phyloP scores from a whole-genome alignment of 805 yeast species.

The Grigorovia humatica region DNA sequence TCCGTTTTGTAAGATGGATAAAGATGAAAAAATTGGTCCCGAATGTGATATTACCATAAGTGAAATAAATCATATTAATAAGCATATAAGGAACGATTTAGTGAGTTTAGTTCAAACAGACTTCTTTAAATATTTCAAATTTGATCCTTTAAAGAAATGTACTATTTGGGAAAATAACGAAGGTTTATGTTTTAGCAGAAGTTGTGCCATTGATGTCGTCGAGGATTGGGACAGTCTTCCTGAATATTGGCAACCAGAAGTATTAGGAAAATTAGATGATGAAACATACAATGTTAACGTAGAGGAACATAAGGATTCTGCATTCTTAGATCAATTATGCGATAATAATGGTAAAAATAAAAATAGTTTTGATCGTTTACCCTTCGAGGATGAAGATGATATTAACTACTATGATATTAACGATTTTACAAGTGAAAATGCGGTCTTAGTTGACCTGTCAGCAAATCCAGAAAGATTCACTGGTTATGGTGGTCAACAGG shows the following conservation, averaged over 20 bases:
- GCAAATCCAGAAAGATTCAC: constrained; percentile 95
- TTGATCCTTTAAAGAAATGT: constrained; percentile 74
- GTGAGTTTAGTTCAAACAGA: constrained; percentile 53
- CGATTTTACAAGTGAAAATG: constrained; percentile 46
- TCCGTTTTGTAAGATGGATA: constrained; percentile 27
- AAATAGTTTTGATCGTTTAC: constrained; percentile 3
- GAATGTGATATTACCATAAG: constrained; percentile 34
- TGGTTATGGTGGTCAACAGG: constrained; percentile 89
- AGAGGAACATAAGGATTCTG: constrained; percentile 25
- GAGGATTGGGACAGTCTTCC: constrained; percentile 65
- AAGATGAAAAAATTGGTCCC: constrained; percentile 23
- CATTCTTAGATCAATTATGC: constrained; percentile 32
- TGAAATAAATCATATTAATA: constrained; percentile 44
- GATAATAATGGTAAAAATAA: constrained; percentile 13
- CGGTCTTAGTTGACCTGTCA: constrained; percentile 75
- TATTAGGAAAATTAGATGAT: constrained; percentile 35
- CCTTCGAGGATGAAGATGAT: constrained; percentile 26
- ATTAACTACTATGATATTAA: constrained; percentile 64
- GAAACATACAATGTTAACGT: constrained; percentile 19
- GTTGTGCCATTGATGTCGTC: constrained; percentile 82
- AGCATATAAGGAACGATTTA: constrained; percentile 45
- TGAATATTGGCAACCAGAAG: constrained; percentile 64
- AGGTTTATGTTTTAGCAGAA: constrained; percentile 76
- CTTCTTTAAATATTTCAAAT: constrained; percentile 79
- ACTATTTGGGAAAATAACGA: constrained; percentile 73